Evolutionary conservation across 352 stramenopile species (phyloP), one percentile per base, ranked within the genome.

Genomic region (Thalassiosira hispida): DNA sequence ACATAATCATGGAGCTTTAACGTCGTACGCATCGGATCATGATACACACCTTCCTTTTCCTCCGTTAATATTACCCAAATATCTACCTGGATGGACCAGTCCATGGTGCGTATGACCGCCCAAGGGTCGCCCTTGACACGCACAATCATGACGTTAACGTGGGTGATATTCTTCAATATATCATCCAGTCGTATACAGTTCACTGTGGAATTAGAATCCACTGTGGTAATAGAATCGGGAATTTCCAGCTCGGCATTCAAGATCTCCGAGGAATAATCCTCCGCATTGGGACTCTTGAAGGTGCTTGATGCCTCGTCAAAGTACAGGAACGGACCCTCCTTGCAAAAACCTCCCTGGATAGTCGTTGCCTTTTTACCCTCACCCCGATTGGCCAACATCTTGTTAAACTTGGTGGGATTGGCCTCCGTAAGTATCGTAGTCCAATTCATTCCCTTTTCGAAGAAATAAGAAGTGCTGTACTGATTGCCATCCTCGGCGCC

Each of bases 11-110:
- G 73, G 8, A 80, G 38, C 38, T 65, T 77, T 6, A 87, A 53
- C 5, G 72, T 59, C 27, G 59, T 60, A 44, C 74, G 65, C 38
- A 83, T 27, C 1, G 68, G 59, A 33, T 77, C 67, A 38, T 74
- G 78, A 25, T 55, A 57, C 22, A 76, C 59, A 31, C 59, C 69
- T 38, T 55, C 14, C 35, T 57, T 64, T 22, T 75, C 56, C 25
- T 85, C 68, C 75, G 84, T 74, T 18, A 80, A 57, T 44, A 88
- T 71, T 0, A 88, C 56, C 76, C 76, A 88, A 46, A 88, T 81
- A 27, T 85, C 76, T 0, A 88, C 76, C 18, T 2, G 51, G 6
- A 85, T 44, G 23, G 49, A 63, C 81, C 81, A 88, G 53, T 85
- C 64, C 70, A 88, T 83, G 9, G 66, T 84, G 14, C 67, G 52